A percentile compares a stretch with the other conserved stretches of the same genome.
Evolutionary conservation across 2,329 filamentous ascomycete genomes (phyloP).

Genomic region (Ophidiomyces ophidiicola): DNA sequence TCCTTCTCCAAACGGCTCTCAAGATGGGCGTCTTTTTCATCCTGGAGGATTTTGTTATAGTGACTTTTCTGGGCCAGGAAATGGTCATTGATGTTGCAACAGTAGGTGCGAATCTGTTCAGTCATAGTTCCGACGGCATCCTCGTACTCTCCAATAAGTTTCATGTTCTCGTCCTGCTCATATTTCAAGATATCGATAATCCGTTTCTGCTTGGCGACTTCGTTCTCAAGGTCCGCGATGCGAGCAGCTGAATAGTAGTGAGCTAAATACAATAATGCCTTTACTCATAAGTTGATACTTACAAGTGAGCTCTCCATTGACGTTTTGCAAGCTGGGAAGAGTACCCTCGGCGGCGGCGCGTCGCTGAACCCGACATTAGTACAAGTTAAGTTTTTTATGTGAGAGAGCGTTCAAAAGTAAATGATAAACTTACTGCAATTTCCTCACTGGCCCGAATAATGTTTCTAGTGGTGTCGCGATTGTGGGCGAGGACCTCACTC

Average conservation of each 20-base stretch:
- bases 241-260: constrained; percentile 28
- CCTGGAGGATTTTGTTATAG: constrained; percentile 40
- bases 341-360: constrained; percentile 33
- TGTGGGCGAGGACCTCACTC: constrained; percentile 38
- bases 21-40: constrained; percentile 39
- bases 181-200: constrained; percentile 32
- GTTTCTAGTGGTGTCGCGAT: constrained; percentile 38
- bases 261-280: not conserved
- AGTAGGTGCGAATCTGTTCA: constrained; percentile 41
- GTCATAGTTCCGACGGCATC: constrained; percentile 36
- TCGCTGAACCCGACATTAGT: constrained; percentile 23
- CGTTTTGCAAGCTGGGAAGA: constrained; percentile 31
- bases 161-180: constrained; percentile 38
- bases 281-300: constrained; percentile 12
- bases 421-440: constrained; percentile 36
- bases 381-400: not conserved
- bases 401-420: not conserved
- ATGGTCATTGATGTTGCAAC: constrained; percentile 38
- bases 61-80: constrained; percentile 37
- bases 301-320: constrained; percentile 35
- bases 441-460: constrained; percentile 41
- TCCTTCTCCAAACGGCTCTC: constrained; percentile 39
- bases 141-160: constrained; percentile 39
- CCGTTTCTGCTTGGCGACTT: constrained; percentile 35
- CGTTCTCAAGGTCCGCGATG: constrained; percentile 39